Base-by-base conservation (phyloP, 2,329 filamentous ascomycete genomes). In the Colletotrichum falcatum region DNA sequence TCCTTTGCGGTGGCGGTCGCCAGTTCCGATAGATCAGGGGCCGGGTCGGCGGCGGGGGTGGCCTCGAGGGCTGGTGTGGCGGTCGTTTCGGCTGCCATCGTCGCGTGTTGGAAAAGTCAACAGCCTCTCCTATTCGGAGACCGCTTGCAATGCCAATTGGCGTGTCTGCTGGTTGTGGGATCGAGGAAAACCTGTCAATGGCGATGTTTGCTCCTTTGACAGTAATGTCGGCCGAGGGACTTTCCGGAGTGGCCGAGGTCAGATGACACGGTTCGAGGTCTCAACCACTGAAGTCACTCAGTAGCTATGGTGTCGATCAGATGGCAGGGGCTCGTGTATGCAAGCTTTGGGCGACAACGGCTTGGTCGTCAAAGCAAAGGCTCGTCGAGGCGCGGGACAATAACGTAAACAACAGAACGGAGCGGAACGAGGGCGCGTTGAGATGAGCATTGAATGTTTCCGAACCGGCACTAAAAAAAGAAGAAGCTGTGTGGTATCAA, bases 391-490 rank as follows among this genome's bases (percentile, higher is more conserved):
- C 42, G 55, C 35, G 12, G 37, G 53, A 62, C 64, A 70, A 61
- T 33, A 67, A 70, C 58, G 63, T 51, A 67, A 67, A 56, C 64
- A 53, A 65, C 64, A 70, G 53, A 70, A 61, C 69, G 60, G 56
- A 60, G 65, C 66, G 65, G 65, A 65, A 71, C 69, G 69, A 49
- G 51, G 64, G 28, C 53, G 67, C 69, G 65, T 68, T 71, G 66
- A 64, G 69, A 69, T 70, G 69, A 70, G 69, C 69, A 71, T 71
- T 65, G 69, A 65, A 71, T 70, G 69, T 70, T 71, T 71, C 55
- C 69, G 55, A 67, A 53, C 23, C 30, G 55, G 46, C 26, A 59
- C 51, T 58, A 62, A 26, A 54, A 23, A 30, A 42, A 46, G 9
- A n/a, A 46, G 23, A 46, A 61, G 54, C 28, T 59, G 53, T 44